These are phyloP conservation scores for Oenanthe javanica DNA, from an alignment of 140 eudicot genomes.

Conservation along the genomic window DNA sequence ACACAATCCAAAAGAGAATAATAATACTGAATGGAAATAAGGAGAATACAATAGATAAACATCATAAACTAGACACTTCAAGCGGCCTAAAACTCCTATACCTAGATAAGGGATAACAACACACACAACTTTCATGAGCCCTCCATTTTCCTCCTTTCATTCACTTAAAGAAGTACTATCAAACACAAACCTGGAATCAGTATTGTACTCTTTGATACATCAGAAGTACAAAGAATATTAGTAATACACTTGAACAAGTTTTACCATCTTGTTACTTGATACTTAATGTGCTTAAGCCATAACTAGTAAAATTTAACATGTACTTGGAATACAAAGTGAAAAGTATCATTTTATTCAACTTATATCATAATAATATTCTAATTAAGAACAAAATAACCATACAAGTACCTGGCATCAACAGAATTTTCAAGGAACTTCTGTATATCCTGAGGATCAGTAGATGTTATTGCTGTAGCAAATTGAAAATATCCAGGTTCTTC, in stretches of 20 bases:
- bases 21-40: too few relatives aligned
- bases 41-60: too few relatives aligned
- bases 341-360: background rate
- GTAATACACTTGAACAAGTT: background rate
- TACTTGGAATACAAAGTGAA: background rate
- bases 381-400: background rate
- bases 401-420: constrained; percentile 50
- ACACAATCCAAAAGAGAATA: too few relatives aligned
- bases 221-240: too few relatives aligned
- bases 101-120: too few relatives aligned
- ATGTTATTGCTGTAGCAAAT: constrained; percentile 65
- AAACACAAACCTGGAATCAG: too few relatives aligned
- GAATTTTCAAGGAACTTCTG: constrained; percentile 73
- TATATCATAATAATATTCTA: background rate
- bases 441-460: constrained; percentile 80
- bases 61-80: too few relatives aligned
- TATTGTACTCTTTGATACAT: too few relatives aligned
- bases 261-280: background rate
- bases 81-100: too few relatives aligned
- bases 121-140: too few relatives aligned
- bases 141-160: too few relatives aligned
- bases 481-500: constrained; percentile 75
- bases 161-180: too few relatives aligned
- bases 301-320: background rate
- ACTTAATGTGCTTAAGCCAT: background rate